Evolutionary conservation across 805 yeast species (phyloP).

Genomic region (Candida bentonensis): DNA sequence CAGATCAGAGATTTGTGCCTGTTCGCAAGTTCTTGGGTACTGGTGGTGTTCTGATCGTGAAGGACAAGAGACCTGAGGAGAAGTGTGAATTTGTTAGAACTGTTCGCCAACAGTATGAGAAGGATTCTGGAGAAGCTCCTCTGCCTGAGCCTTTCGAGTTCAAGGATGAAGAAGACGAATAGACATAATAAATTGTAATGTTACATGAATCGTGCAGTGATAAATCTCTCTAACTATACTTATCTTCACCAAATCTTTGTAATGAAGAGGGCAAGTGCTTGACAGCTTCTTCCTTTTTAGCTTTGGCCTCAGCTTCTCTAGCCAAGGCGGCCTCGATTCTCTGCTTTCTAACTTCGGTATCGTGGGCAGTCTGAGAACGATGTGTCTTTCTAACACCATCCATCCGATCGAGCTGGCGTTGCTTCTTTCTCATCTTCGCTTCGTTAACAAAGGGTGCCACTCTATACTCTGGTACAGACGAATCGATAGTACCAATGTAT

Average conservation of each 20-base stretch:
- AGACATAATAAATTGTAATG: background rate
- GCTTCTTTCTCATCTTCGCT: background rate
- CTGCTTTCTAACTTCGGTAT: background rate
- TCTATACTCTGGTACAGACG: background rate
- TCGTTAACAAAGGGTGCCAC: background rate
- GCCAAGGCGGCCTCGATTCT: background rate
- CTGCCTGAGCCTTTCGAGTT: slow-evolving; percentile 28
- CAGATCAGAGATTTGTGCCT: slow-evolving; percentile 55
- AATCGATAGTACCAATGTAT: slow-evolving; percentile 69
- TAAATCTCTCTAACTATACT: too few species aligned
- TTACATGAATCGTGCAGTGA: too few species aligned
- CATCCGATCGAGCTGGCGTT: background rate
- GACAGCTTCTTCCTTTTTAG: background rate
- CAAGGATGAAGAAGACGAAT: slow-evolving; percentile 12
- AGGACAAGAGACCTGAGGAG: slow-evolving; percentile 18
- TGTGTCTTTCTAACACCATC: background rate
- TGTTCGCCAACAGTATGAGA: slow-evolving; percentile 75
- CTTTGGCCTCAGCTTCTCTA: background rate
- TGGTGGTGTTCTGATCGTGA: slow-evolving; percentile 22
- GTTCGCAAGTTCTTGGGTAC: slow-evolving; percentile 39
- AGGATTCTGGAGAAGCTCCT: slow-evolving; percentile 41
- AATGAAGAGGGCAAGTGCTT: background rate
- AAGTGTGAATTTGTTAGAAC: slow-evolving; percentile 62
- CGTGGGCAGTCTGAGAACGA: background rate
- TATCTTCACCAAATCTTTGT: slow-evolving; percentile 1